Evolutionary conservation across 2,329 filamentous ascomycete genomes (phyloP).

Genomic region (Microsporum ferrugineum): DNA sequence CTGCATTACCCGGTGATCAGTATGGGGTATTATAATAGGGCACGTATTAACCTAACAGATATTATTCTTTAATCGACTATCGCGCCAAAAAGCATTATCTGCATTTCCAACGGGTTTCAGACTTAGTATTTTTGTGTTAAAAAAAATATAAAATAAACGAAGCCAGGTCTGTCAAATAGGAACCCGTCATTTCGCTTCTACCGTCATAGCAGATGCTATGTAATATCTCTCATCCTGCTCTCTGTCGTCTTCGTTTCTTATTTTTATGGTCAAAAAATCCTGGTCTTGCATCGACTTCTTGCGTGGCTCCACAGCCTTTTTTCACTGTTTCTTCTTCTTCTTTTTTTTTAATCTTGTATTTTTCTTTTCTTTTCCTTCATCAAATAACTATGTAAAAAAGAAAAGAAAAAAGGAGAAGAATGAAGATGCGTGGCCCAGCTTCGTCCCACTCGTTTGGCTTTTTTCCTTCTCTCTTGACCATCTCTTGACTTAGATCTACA

Average conservation of each 20-base stretch:
- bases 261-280: background rate
- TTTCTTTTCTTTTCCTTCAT: background rate
- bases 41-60: background rate
- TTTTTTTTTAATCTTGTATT: background rate
- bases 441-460: slow-evolving; percentile 6
- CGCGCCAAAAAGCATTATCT: background rate
- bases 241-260: background rate
- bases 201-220: background rate
- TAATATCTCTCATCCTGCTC: background rate
- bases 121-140: background rate
- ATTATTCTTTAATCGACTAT: background rate
- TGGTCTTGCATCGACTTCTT: background rate
- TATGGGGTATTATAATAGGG: background rate
- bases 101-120: slow-evolving; percentile 1
- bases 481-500: background rate
- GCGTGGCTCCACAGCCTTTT: slow-evolving; percentile 1
- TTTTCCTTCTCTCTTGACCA: background rate
- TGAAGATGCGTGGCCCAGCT: background rate
- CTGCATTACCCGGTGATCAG: slow-evolving; percentile 2
- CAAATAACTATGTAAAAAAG: background rate
- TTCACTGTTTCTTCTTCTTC: background rate
- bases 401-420: background rate
- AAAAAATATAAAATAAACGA: background rate
- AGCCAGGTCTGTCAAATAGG: background rate
- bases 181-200: slow-evolving; percentile 4